These are phyloP conservation scores for Talaromyces proteolyticus DNA, from an alignment of 495 filamentous ascomycete species.

Conservation along the genomic window DNA sequence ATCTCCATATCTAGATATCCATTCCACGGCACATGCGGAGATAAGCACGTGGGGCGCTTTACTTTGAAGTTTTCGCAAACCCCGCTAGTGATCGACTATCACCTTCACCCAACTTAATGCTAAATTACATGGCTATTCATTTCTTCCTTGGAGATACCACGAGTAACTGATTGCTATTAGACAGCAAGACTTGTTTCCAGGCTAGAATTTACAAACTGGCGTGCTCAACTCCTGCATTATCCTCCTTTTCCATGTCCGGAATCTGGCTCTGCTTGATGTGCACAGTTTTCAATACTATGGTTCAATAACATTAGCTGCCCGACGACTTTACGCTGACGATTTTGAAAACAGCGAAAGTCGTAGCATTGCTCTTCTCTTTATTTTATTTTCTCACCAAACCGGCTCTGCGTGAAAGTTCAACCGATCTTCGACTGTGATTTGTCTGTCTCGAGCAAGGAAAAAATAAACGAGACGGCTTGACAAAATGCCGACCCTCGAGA, in stretches of 20 bases:
- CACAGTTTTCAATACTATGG: conserved; percentile 17
- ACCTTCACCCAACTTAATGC: no score
- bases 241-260: neutral
- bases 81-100: no score
- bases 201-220: no score
- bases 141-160: no score
- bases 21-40: no score
- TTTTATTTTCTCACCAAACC: neutral
- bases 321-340: neutral
- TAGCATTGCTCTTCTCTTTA: neutral
- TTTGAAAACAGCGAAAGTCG: neutral
- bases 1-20: no score
- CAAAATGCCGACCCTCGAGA: conserved; percentile 70
- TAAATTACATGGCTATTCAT: neutral
- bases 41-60: neutral
- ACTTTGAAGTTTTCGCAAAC: no score
- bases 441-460: neutral
- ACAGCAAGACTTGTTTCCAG: neutral
- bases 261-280: neutral
- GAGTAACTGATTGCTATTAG: no score
- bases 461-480: neutral
- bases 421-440: neutral
- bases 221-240: neutral
- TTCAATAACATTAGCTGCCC: conserved; percentile 38
- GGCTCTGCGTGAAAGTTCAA: neutral